phyloP scores from a whole-genome alignment of 257 asterid species.

The Nicotiana knightiana region DNA sequence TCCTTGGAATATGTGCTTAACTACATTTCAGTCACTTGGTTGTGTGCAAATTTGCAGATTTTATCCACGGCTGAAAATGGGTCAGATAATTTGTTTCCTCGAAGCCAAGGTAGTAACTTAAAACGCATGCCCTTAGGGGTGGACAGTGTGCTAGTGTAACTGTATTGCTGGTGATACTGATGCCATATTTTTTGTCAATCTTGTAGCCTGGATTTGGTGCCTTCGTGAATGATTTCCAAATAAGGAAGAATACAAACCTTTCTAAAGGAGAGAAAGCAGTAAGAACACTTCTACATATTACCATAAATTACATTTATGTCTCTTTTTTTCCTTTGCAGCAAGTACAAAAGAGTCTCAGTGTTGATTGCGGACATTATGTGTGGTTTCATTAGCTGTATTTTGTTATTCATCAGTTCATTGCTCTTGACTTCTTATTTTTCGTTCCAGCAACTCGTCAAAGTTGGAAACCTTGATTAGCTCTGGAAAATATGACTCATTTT shows the following conservation, averaged over 20 bases:
- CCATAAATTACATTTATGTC: background rate
- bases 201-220: constrained; percentile 90
- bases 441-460: background rate
- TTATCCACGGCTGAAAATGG: constrained; percentile 76
- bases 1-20: background rate
- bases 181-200: constrained; percentile 9
- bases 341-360: background rate
- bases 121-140: background rate
- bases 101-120: constrained; percentile 58
- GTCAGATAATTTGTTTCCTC: constrained; percentile 48
- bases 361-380: background rate
- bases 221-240: constrained; percentile 63
- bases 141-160: constrained; percentile 3
- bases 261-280: constrained; percentile 57
- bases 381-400: background rate
- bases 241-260: constrained; percentile 41
- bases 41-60: constrained; percentile 45
- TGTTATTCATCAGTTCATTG: background rate
- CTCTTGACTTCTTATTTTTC: background rate
- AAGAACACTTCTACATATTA: constrained; percentile 28
- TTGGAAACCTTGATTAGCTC: background rate
- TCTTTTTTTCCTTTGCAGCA: background rate
- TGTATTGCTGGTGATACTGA: constrained; percentile 5
- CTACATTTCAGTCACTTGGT: background rate
- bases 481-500: background rate